These are phyloP conservation scores for Kitagawia praeruptora DNA, from an alignment of 129 eudicot genomes.

Conservation along the genomic window DNA sequence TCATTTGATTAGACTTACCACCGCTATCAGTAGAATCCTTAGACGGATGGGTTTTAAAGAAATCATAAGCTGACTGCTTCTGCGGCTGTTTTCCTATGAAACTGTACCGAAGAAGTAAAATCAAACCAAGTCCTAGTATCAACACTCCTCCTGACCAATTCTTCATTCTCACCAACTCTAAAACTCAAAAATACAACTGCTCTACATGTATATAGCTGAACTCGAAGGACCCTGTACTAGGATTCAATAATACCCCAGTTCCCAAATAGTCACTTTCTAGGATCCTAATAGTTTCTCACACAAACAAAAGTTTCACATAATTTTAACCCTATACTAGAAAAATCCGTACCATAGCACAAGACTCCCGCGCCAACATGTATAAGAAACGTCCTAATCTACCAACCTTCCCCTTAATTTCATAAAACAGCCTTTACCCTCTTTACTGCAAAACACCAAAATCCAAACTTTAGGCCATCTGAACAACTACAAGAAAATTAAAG, in stretches of 20 bases:
- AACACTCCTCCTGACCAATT: constrained; percentile 84
- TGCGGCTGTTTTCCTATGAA: constrained; percentile 44
- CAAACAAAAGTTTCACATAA: not conserved
- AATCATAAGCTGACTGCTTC: constrained; percentile 68
- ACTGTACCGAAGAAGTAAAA: constrained; percentile 56
- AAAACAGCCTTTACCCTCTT: not conserved
- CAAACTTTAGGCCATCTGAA: not conserved
- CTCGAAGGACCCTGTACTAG: too few relatives aligned
- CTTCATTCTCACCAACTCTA: constrained; percentile 47
- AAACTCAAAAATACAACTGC: not conserved
- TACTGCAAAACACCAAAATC: not conserved
- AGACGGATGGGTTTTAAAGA: constrained; percentile 47
- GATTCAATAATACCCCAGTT: not conserved
- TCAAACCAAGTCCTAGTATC: constrained; percentile 53
- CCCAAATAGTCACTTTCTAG: not conserved
- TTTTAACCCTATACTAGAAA: not conserved
- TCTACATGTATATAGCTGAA: not conserved
- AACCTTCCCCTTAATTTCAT: not conserved
- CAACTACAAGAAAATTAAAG: not conserved
- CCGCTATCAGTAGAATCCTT: constrained; percentile 2
- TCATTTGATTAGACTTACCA: constrained; percentile 10
- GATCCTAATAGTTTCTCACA: constrained; percentile 5
- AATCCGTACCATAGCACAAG: not conserved
- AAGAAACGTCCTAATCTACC: not conserved
- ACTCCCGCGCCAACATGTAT: not conserved